Evolutionary conservation across 306 rosid genomes (phyloP), one percentile per base, ranked within the genome.

Genomic region (Carpinus viminea): DNA sequence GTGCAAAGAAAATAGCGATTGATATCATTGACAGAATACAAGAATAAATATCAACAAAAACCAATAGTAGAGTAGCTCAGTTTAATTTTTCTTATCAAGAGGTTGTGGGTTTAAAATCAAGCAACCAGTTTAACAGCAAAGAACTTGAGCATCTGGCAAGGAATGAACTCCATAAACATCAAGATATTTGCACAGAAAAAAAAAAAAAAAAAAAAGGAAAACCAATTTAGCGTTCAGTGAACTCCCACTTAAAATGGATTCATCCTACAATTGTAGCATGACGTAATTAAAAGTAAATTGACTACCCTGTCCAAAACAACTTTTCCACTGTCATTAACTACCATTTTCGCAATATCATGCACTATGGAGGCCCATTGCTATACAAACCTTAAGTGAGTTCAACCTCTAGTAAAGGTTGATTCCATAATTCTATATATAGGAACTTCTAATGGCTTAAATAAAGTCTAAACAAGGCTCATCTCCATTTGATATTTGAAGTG

Each of bases 1-100:
- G 91, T 41, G 82, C 13, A 76, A 36, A 18, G 59, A 66, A 47
- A 56, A 36, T 13, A 16, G n/a, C 65, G 2, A 41, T 15, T 70
- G n/a, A 56, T n/a, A 26, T 47, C 34, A 66, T 53, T 57, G n/a
- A 70, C 28, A 43, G 24, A 52, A 21, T 18, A n/a, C 18, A 64
- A 54, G 7, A 61, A 68, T 51, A 21, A 17, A 71, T 24, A 45
- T 9, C 15, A 11, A 20, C 17, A 13, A 56, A 51, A 72, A 24
- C 76, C 59, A 68, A 18, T 28, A 57, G 66, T 31, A 62, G 38
- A 62, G 31, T 34, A 34, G 18, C 6, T 62, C 46, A 62, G 69
- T 15, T 13, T 28, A 62, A 6, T 20, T 48, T 56, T 20, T 8
- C 26, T 18, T 2, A 56, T 18, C 31, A 56, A 56, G 20, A 56